Conservation (phyloP, 148 eudicot species). For the Camellia sinensis region DNA sequence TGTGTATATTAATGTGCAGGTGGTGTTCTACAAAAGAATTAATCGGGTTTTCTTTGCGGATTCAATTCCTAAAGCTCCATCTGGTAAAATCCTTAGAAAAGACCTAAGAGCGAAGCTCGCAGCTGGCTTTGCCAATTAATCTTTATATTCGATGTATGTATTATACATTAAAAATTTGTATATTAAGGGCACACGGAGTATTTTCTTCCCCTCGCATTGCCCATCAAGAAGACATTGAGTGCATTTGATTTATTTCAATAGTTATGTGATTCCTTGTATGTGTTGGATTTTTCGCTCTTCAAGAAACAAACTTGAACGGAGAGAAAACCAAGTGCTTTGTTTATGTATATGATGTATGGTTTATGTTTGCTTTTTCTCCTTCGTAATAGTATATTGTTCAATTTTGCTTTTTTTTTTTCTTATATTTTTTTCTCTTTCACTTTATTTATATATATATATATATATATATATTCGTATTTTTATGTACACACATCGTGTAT, state of each 20-base stretch:
- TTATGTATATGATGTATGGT: not conserved
- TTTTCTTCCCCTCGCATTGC: not conserved
- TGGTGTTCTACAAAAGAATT: slow-evolving; percentile 86
- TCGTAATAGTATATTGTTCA: not conserved
- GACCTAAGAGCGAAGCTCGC: slow-evolving; percentile 84
- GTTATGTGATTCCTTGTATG: not conserved
- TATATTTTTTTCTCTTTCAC: too few species aligned
- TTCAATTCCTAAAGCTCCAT: slow-evolving; percentile 77
- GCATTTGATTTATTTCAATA: not conserved
- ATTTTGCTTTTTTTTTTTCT: not conserved
- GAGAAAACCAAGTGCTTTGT: not conserved
- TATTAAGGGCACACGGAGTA: not conserved
- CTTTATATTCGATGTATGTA: not conserved
- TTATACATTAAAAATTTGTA: not conserved
- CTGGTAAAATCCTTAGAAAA: slow-evolving; percentile 91
- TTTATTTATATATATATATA: too few species aligned
- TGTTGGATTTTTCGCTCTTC: not conserved
- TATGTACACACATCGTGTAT: too few species aligned
- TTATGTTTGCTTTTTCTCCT: not conserved
- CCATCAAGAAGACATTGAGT: not conserved
- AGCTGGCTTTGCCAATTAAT: slow-evolving; percentile 37
- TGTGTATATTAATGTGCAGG: slow-evolving; percentile 37
- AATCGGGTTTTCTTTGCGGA: slow-evolving; percentile 65
- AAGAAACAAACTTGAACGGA: too few species aligned
- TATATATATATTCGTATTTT: too few species aligned